Conservation (phyloP, 805 yeast genomes). For the Candida andamanensis region DNA sequence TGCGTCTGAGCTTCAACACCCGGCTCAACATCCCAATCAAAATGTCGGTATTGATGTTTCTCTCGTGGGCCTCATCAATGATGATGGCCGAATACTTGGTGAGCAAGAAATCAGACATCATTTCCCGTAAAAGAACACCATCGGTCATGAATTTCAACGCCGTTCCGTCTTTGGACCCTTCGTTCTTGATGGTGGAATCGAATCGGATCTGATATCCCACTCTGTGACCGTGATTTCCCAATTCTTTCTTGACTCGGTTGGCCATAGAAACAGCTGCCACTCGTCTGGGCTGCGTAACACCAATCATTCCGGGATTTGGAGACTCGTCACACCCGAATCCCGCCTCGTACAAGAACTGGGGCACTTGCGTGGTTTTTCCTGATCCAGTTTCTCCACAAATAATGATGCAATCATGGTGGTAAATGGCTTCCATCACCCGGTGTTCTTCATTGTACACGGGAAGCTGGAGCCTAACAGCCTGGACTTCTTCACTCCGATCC, state of each 20-base stretch:
- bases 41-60: conserved; percentile 94
- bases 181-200: conserved; percentile 58
- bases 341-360: conserved; percentile 89
- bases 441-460: conserved; percentile 94
- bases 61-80: conserved; percentile 97
- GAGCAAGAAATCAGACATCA: conserved; percentile 81
- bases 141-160: conserved; percentile 88
- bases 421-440: conserved; percentile 89
- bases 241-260: conserved; percentile 66
- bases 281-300: conserved; percentile 92
- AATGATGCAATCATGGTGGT: conserved; percentile 84
- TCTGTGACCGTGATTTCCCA: conserved; percentile 63
- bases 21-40: conserved; percentile 92
- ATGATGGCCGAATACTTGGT: conserved; percentile 79
- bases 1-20: conserved; percentile 64
- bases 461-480: conserved; percentile 58
- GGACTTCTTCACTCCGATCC: conserved; percentile 60
- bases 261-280: conserved; percentile 95
- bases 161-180: conserved; percentile 45
- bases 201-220: conserved; percentile 84
- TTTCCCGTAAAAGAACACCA: conserved; percentile 88
- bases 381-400: conserved; percentile 98
- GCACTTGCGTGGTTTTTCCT: conserved; percentile 97
- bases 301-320: conserved; percentile 80
- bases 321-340: conserved; percentile 77